These are phyloP conservation scores for Cetradonia linearis DNA, from an alignment of 495 filamentous ascomycete species.

Conservation along the genomic window DNA sequence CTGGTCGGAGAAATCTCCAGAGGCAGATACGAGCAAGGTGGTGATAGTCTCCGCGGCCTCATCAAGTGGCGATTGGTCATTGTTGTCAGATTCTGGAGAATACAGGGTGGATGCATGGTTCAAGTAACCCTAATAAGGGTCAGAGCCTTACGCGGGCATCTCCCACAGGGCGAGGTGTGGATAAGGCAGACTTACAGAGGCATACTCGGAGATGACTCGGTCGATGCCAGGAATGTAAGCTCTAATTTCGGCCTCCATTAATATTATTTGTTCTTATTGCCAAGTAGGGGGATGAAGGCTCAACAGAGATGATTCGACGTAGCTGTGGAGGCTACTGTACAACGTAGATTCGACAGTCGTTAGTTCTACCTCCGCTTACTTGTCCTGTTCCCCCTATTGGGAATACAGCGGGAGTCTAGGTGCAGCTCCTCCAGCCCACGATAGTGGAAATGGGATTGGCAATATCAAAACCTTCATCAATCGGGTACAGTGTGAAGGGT, in stretches of 20 bases:
- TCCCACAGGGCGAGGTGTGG: neutral
- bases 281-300: neutral
- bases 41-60: slow-evolving; percentile 80
- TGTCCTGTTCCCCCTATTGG: neutral
- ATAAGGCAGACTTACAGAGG: slow-evolving; percentile 44
- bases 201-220: slow-evolving; percentile 83
- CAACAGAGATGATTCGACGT: neutral
- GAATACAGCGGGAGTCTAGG: neutral
- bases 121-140: slow-evolving; percentile 59
- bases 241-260: slow-evolving; percentile 88
- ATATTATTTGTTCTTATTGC: slow-evolving; percentile 28
- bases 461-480: slow-evolving; percentile 1
- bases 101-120: slow-evolving; percentile 82
- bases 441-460: neutral
- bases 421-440: neutral
- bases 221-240: slow-evolving; percentile 80
- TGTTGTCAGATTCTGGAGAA: slow-evolving; percentile 61
- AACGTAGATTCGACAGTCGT: neutral
- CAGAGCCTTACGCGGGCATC: neutral
- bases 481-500: neutral
- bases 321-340: slow-evolving; percentile 3
- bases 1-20: slow-evolving; percentile 59
- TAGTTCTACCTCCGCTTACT: neutral
- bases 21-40: slow-evolving; percentile 80
- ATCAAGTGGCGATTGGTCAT: slow-evolving; percentile 58